Evolutionary conservation across 768 basidiomycete species (phyloP).

Genomic region (Boletus vinaceobasis): DNA sequence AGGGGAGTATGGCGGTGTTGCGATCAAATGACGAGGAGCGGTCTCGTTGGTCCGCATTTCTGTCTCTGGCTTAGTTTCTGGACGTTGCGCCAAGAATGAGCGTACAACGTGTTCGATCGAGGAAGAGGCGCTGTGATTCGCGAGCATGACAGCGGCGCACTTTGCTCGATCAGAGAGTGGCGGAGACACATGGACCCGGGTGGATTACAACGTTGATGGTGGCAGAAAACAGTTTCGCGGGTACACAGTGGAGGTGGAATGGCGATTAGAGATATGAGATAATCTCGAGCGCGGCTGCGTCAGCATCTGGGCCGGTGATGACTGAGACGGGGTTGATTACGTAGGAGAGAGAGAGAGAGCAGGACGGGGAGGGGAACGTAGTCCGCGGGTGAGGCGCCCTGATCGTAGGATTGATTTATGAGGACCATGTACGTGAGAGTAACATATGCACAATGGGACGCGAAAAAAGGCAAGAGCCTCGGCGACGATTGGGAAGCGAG

Average conservation of each 20-base stretch:
- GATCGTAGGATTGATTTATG: neutral
- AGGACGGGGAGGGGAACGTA: too few species aligned
- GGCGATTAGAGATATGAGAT: neutral
- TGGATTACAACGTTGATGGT: too few species aligned
- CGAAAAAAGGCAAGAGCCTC: neutral
- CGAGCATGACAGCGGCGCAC: conserved; percentile 2
- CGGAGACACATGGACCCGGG: conserved; percentile 1
- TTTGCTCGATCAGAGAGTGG: conserved; percentile 12
- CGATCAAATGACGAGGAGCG: conserved; percentile 1
- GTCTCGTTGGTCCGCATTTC: neutral
- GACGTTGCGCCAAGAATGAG: neutral
- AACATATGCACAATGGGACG: neutral
- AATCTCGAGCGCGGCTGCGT: too few species aligned
- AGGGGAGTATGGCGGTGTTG: neutral
- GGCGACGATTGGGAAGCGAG: neutral
- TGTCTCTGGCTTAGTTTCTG: neutral
- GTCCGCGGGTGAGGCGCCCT: neutral
- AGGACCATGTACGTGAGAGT: neutral
- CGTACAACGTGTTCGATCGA: neutral
- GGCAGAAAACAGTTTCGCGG: conserved; percentile 11
- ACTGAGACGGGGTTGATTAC: neutral
- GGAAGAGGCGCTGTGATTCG: neutral
- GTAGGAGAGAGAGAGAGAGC: neutral
- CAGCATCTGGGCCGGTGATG: too few species aligned
- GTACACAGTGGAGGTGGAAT: neutral